phyloP scores from a whole-genome alignment of 2,329 filamentous ascomycete genomes.

The Calonectria multiphialidica region DNA sequence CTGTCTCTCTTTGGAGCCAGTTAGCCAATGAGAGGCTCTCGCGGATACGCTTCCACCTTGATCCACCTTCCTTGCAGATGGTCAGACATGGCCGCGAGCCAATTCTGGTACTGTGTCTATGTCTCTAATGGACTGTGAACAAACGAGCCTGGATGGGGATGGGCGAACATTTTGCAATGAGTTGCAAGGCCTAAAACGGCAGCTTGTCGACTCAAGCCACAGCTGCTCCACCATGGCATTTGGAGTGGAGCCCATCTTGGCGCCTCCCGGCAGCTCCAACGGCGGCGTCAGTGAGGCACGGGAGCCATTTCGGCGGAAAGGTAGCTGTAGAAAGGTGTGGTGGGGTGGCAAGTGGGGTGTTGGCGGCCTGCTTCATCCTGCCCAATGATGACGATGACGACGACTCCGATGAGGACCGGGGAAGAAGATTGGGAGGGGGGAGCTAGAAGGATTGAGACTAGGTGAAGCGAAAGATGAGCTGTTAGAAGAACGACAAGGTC shows the following conservation, averaged over 20 bases:
- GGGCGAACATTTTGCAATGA: background rate
- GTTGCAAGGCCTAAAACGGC: background rate
- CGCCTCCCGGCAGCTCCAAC: constrained; percentile 22
- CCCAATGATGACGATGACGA: constrained; percentile 24
- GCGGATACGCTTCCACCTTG: constrained; percentile 9
- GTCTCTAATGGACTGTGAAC: background rate
- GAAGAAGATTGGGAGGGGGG: constrained; percentile 10
- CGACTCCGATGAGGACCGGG: constrained; percentile 15
- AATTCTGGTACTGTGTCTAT: constrained; percentile 6
- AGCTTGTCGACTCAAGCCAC: constrained; percentile 21
- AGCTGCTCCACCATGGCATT: constrained; percentile 10
- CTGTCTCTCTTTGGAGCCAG: constrained; percentile 1
- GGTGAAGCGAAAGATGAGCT: constrained; percentile 10
- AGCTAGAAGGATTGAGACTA: constrained; percentile 5
- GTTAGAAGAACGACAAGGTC: background rate
- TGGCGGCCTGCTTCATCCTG: constrained; percentile 14
- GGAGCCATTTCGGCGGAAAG: constrained; percentile 20
- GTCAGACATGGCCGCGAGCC: constrained; percentile 25
- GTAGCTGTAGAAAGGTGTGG: constrained; percentile 16
- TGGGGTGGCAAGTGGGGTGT: constrained; percentile 18
- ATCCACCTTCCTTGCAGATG: constrained; percentile 26
- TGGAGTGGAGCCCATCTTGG: constrained; percentile 17
- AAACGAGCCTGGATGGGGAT: constrained; percentile 1
- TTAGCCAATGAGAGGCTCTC: background rate
- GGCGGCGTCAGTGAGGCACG: constrained; percentile 14